A percentile compares a stretch with the other conserved stretches of the same genome.
These are phyloP conservation scores for Tetraselmis striata DNA, from an alignment of 139 green algal genomes.

Conservation along the genomic window DNA sequence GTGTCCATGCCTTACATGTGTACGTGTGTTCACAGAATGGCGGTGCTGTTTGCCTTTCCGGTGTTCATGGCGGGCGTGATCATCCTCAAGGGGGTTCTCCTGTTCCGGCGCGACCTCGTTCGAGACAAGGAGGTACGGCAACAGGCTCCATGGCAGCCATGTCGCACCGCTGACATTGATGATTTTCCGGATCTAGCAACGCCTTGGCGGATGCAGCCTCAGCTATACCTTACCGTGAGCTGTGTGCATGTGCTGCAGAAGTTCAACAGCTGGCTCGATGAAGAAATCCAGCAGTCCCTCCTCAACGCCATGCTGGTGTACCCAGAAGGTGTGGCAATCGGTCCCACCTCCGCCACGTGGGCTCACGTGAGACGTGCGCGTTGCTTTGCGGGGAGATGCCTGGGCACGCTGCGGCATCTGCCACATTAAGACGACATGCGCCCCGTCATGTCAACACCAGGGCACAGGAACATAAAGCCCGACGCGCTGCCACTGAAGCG, in stretches of 20 bases:
- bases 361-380: no score
- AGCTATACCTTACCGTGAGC: no score
- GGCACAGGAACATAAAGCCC: slow-evolving; percentile 56
- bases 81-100: slow-evolving; percentile 50
- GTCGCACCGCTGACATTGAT: neutral
- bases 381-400: no score
- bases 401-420: no score
- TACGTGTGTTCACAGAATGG: slow-evolving; percentile 39
- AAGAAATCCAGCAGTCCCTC: slow-evolving; percentile 29
- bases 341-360: no score
- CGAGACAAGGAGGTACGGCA: slow-evolving; percentile 60
- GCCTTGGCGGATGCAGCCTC: no score
- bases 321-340: slow-evolving; percentile 50
- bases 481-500: slow-evolving; percentile 74
- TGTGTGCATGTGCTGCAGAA: slow-evolving; percentile 26
- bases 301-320: slow-evolving; percentile 59
- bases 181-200: no score
- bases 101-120: slow-evolving; percentile 74
- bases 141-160: neutral
- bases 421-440: no score
- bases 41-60: slow-evolving; percentile 75
- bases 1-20: no score
- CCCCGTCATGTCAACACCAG: slow-evolving; percentile 22
- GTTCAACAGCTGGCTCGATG: slow-evolving; percentile 66
- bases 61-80: slow-evolving; percentile 68